phyloP scores from a whole-genome alignment of 2,329 filamentous ascomycete genomes.

The Elsinoe fawcettii region DNA sequence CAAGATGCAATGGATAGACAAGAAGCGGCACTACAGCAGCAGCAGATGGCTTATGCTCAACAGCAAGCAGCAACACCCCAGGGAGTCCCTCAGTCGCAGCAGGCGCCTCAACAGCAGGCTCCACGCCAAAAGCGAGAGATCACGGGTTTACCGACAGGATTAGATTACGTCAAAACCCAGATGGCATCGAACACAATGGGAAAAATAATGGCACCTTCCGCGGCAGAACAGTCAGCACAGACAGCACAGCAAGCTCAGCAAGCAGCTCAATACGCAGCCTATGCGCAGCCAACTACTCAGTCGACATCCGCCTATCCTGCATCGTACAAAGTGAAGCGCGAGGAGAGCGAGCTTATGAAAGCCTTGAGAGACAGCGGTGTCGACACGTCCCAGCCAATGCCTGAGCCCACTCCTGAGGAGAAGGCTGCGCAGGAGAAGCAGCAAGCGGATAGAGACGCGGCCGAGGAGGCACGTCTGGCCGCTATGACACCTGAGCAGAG shows the following conservation, averaged over 20 bases:
- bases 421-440: too few relatives aligned
- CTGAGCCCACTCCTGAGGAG: too few relatives aligned
- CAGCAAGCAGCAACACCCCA: background rate
- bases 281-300: too few relatives aligned
- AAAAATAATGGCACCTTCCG: too few relatives aligned
- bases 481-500: background rate
- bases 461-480: background rate
- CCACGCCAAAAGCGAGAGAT: background rate
- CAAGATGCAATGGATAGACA: background rate
- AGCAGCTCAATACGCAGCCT: too few relatives aligned
- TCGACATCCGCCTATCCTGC: background rate
- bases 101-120: background rate
- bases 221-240: too few relatives aligned
- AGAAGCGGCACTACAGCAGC: too few relatives aligned
- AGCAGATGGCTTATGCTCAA: background rate
- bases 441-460: background rate
- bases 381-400: too few relatives aligned
- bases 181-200: background rate
- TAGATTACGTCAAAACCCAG: background rate
- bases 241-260: too few relatives aligned
- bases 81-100: background rate
- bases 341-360: too few relatives aligned
- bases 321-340: background rate
- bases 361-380: too few relatives aligned
- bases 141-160: background rate